Percentiles rank a stretch among this genome's conserved stretches.
Evolutionary conservation across 164 flowering plant genomes (phyloP).

Genomic region (Vitis labrusca): DNA sequence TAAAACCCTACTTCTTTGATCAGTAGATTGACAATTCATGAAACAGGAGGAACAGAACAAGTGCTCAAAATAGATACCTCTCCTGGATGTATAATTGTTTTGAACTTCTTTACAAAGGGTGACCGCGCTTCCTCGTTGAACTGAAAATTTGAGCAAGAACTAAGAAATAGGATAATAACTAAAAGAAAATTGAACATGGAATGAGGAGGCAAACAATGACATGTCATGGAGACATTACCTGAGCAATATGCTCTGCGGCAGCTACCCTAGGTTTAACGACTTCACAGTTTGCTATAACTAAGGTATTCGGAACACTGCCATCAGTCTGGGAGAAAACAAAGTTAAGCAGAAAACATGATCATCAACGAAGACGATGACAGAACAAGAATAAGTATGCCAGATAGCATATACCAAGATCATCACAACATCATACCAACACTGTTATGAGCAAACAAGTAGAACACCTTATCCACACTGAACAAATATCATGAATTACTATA

Average conservation of each 20-base stretch:
- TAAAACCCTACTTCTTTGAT: too few species aligned
- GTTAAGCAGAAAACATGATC: not conserved
- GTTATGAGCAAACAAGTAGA: too few species aligned
- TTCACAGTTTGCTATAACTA: constrained; percentile 96
- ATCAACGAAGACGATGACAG: too few species aligned
- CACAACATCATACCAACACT: too few species aligned
- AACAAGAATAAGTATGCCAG: too few species aligned
- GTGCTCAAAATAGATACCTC: constrained; percentile 49
- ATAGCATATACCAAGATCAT: too few species aligned
- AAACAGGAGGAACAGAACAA: too few species aligned
- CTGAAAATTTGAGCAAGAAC: constrained; percentile 32
- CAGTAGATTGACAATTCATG: too few species aligned
- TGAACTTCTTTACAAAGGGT: constrained; percentile 91
- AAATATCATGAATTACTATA: too few species aligned
- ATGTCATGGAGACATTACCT: constrained; percentile 37
- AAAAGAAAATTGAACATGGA: too few species aligned
- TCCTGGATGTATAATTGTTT: constrained; percentile 95
- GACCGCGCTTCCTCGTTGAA: constrained; percentile 97
- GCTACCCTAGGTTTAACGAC: constrained; percentile 99
- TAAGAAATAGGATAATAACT: not conserved
- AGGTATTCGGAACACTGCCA: constrained; percentile 96
- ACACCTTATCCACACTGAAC: too few species aligned
- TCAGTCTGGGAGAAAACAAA: constrained; percentile 60
- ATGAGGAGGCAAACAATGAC: too few species aligned
- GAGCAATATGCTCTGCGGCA: constrained; percentile 97